Base-by-base conservation (phyloP, 108 stramenopile genomes). In the Discostella pseudostelligera region DNA sequence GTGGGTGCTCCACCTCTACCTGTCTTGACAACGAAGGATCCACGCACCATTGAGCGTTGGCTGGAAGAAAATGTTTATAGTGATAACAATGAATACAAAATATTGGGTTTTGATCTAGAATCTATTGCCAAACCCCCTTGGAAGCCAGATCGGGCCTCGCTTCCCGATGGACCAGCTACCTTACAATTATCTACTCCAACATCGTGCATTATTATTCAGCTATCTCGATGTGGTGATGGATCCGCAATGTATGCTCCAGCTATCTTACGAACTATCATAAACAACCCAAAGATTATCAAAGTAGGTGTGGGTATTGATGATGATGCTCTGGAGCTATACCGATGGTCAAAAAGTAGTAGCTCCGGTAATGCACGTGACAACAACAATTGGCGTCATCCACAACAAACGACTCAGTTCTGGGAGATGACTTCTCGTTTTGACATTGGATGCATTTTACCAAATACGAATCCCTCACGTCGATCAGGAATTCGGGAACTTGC, bases 301-400 rank as follows among this genome's bases (percentile, higher is more conserved):
- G 81, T 72, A 6, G 84, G 88, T 21, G 79, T 76, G 44, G 70
- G 64, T 3, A 81, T 86, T 43, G 88, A 89, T 43, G 80, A 86
- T 54, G 88, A 89, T 67, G 62, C 81, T n/a, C 55, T 89, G 21
- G 79, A 83, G 28, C 63, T 89, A 17, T 82, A 74, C 62, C 61
- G 69, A 21, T 67, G 48, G 57, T 58, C 62, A 25, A 47, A 59
- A 57, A 28, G 45, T 2, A 28, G 45, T 2, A 58, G 56, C 45
- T n/a, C 39, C 21, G 28, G 8, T 20, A 20, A 10, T 36, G 46
- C 17, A 16, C 28, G 20, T 16, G 21, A 19, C 4, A 24, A 24
- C 25, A 13, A 22, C 42, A 20, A 11, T 36, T 13, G 29, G 8
- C 36, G 51, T 36, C 26, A 29, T 19, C 36, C 49, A 25, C 37